phyloP scores from a whole-genome alignment of 169 alveolate genomes.

The Besnoitia besnoiti region DNA sequence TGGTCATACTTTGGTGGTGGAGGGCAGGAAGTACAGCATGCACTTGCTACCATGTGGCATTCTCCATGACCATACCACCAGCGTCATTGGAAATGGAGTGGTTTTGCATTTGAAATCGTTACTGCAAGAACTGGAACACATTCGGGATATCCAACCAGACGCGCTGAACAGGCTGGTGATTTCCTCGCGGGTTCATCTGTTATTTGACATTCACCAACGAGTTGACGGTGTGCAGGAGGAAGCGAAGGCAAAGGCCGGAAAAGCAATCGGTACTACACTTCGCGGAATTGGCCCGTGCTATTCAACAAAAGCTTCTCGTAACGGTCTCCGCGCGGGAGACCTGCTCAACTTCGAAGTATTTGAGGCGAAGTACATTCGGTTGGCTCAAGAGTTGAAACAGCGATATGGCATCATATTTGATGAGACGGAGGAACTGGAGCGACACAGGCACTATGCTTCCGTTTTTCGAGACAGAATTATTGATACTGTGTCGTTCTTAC shows the following conservation, averaged over 20 bases:
- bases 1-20: slow-evolving; percentile 62
- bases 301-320: slow-evolving; percentile 89
- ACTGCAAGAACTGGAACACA: neutral
- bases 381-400: neutral
- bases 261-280: slow-evolving; percentile 92
- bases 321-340: slow-evolving; percentile 27
- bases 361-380: neutral
- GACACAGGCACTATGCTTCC: slow-evolving; percentile 36
- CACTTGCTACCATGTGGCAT: slow-evolving; percentile 95
- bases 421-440: slow-evolving; percentile 45
- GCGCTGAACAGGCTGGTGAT: slow-evolving; percentile 76
- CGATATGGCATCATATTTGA: neutral
- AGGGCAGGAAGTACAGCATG: slow-evolving; percentile 87
- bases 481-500: neutral
- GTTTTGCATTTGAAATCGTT: slow-evolving; percentile 74
- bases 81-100: slow-evolving; percentile 93
- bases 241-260: slow-evolving; percentile 65
- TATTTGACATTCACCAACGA: slow-evolving; percentile 83
- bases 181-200: slow-evolving; percentile 91
- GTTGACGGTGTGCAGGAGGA: slow-evolving; percentile 47
- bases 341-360: neutral
- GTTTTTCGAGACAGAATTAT: neutral
- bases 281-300: slow-evolving; percentile 96
- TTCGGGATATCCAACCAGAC: neutral
- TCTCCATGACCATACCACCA: slow-evolving; percentile 77